A percentile compares a stretch with the other conserved stretches of the same genome.
These are phyloP conservation scores for Tetrapisispora iriomotensis DNA, from an alignment of 805 yeast species.

Conservation along the genomic window DNA sequence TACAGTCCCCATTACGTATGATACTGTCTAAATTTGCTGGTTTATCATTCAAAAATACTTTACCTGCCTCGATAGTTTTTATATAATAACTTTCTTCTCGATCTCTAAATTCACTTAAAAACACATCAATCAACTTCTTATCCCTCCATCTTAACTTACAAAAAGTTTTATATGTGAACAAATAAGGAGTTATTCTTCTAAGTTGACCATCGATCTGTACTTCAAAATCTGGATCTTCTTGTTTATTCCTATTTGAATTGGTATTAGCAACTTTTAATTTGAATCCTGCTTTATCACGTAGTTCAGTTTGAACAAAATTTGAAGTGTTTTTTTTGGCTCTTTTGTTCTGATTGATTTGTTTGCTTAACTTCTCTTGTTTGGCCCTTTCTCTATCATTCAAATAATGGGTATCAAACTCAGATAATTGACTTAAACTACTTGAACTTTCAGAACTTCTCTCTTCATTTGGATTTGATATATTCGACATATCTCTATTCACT, in stretches of 20 bases:
- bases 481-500: neutral
- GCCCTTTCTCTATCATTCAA: slow-evolving; percentile 10
- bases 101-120: slow-evolving; percentile 77
- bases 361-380: slow-evolving; percentile 5
- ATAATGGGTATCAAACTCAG: slow-evolving; percentile 9
- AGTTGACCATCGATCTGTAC: slow-evolving; percentile 50
- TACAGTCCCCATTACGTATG: slow-evolving; percentile 72
- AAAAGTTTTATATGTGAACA: slow-evolving; percentile 79
- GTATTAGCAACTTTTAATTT: slow-evolving; percentile 19
- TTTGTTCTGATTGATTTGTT: slow-evolving; percentile 5
- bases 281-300: slow-evolving; percentile 25
- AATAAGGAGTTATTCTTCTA: slow-evolving; percentile 75
- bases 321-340: slow-evolving; percentile 5
- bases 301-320: slow-evolving; percentile 7
- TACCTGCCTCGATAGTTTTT: slow-evolving; percentile 46
- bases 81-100: slow-evolving; percentile 57
- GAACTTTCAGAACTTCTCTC: slow-evolving; percentile 6
- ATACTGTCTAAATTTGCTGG: slow-evolving; percentile 55
- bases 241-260: slow-evolving; percentile 36
- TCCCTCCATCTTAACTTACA: slow-evolving; percentile 91
- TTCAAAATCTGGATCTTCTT: slow-evolving; percentile 48
- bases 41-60: slow-evolving; percentile 61
- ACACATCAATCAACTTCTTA: slow-evolving; percentile 68
- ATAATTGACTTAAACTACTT: neutral
- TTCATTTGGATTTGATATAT: neutral